phyloP scores from a whole-genome alignment of 2,329 filamentous ascomycete genomes.

The Penicillium sp. region DNA sequence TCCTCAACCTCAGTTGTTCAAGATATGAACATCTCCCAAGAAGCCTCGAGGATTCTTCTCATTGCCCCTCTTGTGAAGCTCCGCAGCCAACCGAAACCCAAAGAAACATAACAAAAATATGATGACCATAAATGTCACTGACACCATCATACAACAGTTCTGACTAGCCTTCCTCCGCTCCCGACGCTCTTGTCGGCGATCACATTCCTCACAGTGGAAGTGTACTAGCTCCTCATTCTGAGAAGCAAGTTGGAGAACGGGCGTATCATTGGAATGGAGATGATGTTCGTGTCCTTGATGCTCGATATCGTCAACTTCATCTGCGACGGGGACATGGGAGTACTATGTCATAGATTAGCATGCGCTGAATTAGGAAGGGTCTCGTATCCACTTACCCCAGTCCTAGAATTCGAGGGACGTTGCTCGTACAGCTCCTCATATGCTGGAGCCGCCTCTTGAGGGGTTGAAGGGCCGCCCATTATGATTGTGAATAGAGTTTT shows the following conservation, averaged over 20 bases:
- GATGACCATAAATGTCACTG: conserved; percentile 12
- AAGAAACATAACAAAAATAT: conserved; percentile 13
- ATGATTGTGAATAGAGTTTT: background rate
- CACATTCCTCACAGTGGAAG: conserved; percentile 18
- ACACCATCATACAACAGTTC: conserved; percentile 8
- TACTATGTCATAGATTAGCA: background rate
- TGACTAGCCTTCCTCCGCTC: conserved; percentile 3
- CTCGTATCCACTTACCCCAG: background rate
- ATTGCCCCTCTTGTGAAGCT: background rate
- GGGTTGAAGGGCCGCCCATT: conserved; percentile 1
- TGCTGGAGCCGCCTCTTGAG: conserved; percentile 8
- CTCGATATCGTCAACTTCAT: background rate
- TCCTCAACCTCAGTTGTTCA: background rate
- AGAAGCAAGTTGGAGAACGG: background rate
- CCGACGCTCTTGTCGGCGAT: conserved; percentile 10
- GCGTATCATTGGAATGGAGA: background rate
- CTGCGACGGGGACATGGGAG: background rate
- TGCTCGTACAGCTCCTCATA: conserved; percentile 16
- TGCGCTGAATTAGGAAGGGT: background rate
- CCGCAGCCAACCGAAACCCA: conserved; percentile 4
- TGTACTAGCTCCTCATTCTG: conserved; percentile 1
- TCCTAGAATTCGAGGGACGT: conserved; percentile 1
- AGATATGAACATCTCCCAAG: background rate
- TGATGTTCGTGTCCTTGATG: background rate
- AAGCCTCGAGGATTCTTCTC: background rate